These are phyloP conservation scores for Monascus purpureus DNA, from an alignment of 495 filamentous ascomycete genomes.

Conservation along the genomic window DNA sequence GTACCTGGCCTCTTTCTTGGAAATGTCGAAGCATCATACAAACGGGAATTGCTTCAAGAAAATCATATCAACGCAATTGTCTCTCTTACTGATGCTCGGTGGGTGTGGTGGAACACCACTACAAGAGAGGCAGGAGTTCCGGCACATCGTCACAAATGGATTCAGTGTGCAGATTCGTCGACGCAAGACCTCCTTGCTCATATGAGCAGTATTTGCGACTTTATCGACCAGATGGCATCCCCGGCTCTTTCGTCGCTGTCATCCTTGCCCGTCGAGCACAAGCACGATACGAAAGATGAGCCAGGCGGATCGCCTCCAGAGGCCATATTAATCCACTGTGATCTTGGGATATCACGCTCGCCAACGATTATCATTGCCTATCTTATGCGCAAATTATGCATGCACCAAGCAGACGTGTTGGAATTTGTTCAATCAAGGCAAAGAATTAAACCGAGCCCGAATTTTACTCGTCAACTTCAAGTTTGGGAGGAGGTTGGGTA, in stretches of 20 bases:
- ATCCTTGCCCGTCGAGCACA: conserved; percentile 7
- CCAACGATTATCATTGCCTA: conserved; percentile 19
- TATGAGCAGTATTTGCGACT: conserved; percentile 18
- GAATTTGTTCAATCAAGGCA: conserved; percentile 9
- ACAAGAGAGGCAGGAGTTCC: conserved; percentile 18
- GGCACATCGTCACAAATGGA: conserved; percentile 15
- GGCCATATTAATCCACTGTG: conserved; percentile 22
- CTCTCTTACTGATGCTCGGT: conserved; percentile 15
- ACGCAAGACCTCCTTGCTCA: conserved; percentile 20
- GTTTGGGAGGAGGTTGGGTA: conserved; percentile 17
- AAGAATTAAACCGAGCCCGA: conserved; percentile 10
- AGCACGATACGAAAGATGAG: conserved; percentile 5
- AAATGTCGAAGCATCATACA: conserved; percentile 15
- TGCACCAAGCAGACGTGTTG: conserved; percentile 2
- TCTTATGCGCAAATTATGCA: conserved; percentile 15
- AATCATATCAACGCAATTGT: conserved; percentile 23
- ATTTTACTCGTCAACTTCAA: conserved; percentile 14
- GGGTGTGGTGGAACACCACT: conserved; percentile 10
- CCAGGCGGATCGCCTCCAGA: conserved; percentile 4
- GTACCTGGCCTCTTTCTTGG: conserved; percentile 22
- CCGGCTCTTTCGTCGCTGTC: conserved; percentile 6
- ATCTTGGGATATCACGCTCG: conserved; percentile 22
- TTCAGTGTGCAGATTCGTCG: conserved; percentile 19
- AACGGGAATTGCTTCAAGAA: conserved; percentile 13
- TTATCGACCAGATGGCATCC: conserved; percentile 21